Evolutionary conservation across 805 yeast species (phyloP).

Genomic region (Lipomyces anomalus): DNA sequence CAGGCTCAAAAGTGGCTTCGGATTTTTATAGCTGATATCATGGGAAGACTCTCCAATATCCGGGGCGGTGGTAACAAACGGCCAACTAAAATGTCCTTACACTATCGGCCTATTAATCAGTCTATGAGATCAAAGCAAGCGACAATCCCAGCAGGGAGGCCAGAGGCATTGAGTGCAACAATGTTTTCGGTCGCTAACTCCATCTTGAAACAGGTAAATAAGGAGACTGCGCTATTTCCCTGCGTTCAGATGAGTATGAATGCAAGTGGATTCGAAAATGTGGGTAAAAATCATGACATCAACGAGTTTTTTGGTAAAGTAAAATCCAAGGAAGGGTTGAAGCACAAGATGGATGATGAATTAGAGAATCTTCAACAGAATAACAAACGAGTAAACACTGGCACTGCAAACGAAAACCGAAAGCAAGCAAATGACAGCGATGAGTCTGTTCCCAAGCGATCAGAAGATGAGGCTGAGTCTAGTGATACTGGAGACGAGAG

Average conservation of each 20-base stretch:
- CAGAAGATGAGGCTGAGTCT: background rate
- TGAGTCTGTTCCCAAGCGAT: background rate
- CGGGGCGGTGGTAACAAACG: conserved; percentile 36
- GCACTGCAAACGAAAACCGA: background rate
- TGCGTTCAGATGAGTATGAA: conserved; percentile 8
- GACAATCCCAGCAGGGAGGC: conserved; percentile 19
- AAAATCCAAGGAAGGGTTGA: too few species aligned
- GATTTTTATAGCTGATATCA: conserved; percentile 75
- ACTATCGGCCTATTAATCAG: conserved; percentile 10
- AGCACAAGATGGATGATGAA: too few species aligned
- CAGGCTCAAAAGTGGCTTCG: conserved; percentile 75
- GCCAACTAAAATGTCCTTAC: conserved; percentile 51
- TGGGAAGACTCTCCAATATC: conserved; percentile 62
- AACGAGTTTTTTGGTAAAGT: background rate
- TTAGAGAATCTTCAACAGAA: too few species aligned
- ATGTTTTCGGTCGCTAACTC: conserved; percentile 20
- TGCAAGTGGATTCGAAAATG: conserved; percentile 13
- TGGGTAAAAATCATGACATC: conserved; percentile 5
- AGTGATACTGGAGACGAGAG: conserved; percentile 1
- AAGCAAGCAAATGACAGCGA: background rate
- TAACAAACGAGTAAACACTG: background rate
- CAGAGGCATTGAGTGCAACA: conserved; percentile 5
- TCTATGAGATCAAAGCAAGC: conserved; percentile 24
- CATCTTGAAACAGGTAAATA: conserved; percentile 23
- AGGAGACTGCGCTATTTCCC: conserved; percentile 15